phyloP scores from a whole-genome alignment of 768 basidiomycete species.

The Suillus ampliporus region DNA sequence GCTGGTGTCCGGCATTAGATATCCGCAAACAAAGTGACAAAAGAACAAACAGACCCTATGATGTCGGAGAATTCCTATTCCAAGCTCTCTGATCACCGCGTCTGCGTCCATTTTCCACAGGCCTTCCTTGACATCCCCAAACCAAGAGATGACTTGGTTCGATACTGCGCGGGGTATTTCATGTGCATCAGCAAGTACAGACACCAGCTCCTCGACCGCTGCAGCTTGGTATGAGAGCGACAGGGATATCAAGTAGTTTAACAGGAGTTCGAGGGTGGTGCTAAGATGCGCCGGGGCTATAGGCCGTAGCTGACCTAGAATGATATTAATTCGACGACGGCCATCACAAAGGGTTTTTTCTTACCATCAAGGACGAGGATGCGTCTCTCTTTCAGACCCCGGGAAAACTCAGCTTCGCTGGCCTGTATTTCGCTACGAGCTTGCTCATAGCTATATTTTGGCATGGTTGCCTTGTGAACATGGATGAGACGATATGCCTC shows the following conservation, averaged over 20 bases:
- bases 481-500: constrained; percentile 2
- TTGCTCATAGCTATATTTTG: constrained; percentile 57
- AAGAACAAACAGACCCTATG: constrained; percentile 50
- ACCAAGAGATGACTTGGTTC: constrained; percentile 81
- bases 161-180: constrained; percentile 68
- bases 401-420: constrained; percentile 74
- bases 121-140: constrained; percentile 62
- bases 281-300: constrained; percentile 71
- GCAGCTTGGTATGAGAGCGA: constrained; percentile 57
- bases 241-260: constrained; percentile 74
- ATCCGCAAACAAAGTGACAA: not conserved
- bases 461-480: constrained; percentile 41
- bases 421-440: constrained; percentile 76
- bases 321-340: constrained; percentile 10
- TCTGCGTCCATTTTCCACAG: constrained; percentile 71
- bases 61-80: constrained; percentile 71
- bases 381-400: constrained; percentile 67
- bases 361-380: constrained; percentile 77
- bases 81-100: constrained; percentile 73
- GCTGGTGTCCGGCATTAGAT: constrained; percentile 43
- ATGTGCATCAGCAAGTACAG: constrained; percentile 72
- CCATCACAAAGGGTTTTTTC: constrained; percentile 8
- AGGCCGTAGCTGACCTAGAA: constrained; percentile 71
- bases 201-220: constrained; percentile 61
- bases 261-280: constrained; percentile 73